These are phyloP conservation scores for Bryoglossum gracile DNA, from an alignment of 495 filamentous ascomycete species.

Conservation along the genomic window DNA sequence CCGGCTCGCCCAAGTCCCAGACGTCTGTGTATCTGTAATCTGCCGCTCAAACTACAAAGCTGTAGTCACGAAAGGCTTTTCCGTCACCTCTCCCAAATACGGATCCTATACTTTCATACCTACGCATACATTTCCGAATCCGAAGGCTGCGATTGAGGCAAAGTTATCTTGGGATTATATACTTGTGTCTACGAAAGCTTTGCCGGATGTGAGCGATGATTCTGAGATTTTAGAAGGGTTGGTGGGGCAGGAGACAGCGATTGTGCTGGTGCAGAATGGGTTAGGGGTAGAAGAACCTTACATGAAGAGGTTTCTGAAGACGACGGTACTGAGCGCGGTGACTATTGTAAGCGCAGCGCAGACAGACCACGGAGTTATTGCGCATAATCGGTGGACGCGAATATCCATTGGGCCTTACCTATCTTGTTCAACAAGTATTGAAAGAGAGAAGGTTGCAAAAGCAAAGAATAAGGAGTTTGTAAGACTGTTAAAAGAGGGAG, in stretches of 20 bases:
- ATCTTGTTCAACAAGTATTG: constrained; percentile 24
- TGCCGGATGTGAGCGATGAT: constrained; percentile 33
- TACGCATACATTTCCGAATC: constrained; percentile 34
- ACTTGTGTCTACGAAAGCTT: constrained; percentile 45
- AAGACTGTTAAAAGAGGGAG: constrained; percentile 35
- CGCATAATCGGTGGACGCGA: constrained; percentile 55
- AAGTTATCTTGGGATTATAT: constrained; percentile 45
- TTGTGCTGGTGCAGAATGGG: constrained; percentile 57
- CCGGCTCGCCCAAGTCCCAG: constrained; percentile 27
- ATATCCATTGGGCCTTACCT: constrained; percentile 51
- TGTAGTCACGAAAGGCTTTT: constrained; percentile 25
- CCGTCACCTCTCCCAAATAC: constrained; percentile 30
- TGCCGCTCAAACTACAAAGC: constrained; percentile 33
- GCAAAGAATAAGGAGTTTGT: constrained; percentile 27
- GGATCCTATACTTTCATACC: constrained; percentile 30
- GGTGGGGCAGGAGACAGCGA: constrained; percentile 40
- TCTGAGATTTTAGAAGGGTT: constrained; percentile 39
- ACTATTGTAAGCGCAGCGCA: constrained; percentile 44
- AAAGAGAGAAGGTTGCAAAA: constrained; percentile 13
- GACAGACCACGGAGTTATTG: constrained; percentile 32
- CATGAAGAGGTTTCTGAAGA: constrained; percentile 39
- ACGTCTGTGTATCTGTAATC: constrained; percentile 28
- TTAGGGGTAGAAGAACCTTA: constrained; percentile 56
- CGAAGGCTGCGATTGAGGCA: constrained; percentile 26
- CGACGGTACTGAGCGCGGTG: constrained; percentile 47